Base-by-base conservation (phyloP, 257 asterid species). In the Asclepias syriaca region DNA sequence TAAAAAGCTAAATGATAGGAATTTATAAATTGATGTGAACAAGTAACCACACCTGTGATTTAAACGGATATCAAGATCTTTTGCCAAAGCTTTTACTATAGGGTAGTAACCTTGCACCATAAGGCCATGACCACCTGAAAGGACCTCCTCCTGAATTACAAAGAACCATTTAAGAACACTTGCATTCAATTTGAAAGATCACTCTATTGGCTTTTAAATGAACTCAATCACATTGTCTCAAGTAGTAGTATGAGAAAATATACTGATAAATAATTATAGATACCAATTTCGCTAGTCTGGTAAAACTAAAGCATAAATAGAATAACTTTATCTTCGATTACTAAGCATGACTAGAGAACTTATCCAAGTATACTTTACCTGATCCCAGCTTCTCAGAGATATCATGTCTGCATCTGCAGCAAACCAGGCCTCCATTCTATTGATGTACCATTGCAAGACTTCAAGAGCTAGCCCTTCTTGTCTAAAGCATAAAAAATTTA, bases 381-480 rank as follows among this genome's bases (percentile, higher is more conserved):
- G 96, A 81, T 95, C 99, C 99, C 99, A 95, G 78, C 92, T 91
- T 79, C 87, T 88, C 83, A 92, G 89, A 69, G 99, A 95, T 80
- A 95, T 95, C 95, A 84, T 88, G 77, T 92, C 96, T 55, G 96
- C 95, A 88, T 92, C 99, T n/a, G 99, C 97, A 84, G 98, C 98
- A 84, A 95, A 95, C 99, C 99, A 95, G 54, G 99, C 99, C 81
- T 95, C 99, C 98, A 95, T 95, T 86, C 99, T 85, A 80, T 98
- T 92, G 63, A 95, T 82, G 86, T 83, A 95, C 99, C 99, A 95
- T 79, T 95, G 97, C 82, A 92, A 71, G 74, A 95, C 99, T 84
- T 95, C 90, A 70, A 81, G 78, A 9, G 98, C 95, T 29, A 88
- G 87, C 64, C 97, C 99, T 78, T 83, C 83, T 87, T 84, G 96